Evolutionary conservation across 2,329 filamentous ascomycete species (phyloP).

Genomic region (Westerdykella aurantiaca): DNA sequence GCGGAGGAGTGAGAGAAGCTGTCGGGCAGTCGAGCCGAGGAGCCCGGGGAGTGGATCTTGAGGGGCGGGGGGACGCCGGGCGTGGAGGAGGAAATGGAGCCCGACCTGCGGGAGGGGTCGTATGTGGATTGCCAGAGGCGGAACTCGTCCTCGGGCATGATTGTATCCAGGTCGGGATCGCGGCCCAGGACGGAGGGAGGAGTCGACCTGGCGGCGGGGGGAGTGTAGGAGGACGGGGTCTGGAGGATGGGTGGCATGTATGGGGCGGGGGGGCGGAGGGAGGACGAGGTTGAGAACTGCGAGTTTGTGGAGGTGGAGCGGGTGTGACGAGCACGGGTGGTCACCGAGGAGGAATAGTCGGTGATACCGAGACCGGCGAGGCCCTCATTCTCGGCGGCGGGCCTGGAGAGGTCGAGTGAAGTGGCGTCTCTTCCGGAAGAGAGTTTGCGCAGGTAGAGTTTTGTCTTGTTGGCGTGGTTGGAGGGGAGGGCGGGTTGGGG

Average conservation of each 20-base stretch:
- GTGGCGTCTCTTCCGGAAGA: slow-evolving; percentile 45
- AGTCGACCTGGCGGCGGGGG: slow-evolving; percentile 47
- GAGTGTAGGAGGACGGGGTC: slow-evolving; percentile 50
- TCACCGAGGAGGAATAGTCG: slow-evolving; percentile 42
- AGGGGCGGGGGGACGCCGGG: slow-evolving; percentile 30
- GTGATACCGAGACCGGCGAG: slow-evolving; percentile 51
- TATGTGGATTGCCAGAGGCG: slow-evolving; percentile 34
- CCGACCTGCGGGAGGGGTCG: slow-evolving; percentile 39
- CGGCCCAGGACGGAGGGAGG: slow-evolving; percentile 46
- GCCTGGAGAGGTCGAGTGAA: slow-evolving; percentile 51
- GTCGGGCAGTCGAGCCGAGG: slow-evolving; percentile 42
- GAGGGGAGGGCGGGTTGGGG: slow-evolving; percentile 21
- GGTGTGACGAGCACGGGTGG: slow-evolving; percentile 44
- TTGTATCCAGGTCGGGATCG: slow-evolving; percentile 40
- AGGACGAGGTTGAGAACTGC: slow-evolving; percentile 48
- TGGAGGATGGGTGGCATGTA: slow-evolving; percentile 54
- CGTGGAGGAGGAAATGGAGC: slow-evolving; percentile 40
- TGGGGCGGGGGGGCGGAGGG: slow-evolving; percentile 45
- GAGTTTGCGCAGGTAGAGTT: slow-evolving; percentile 52
- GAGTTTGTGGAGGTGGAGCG: slow-evolving; percentile 53
- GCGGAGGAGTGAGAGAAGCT: slow-evolving; percentile 51
- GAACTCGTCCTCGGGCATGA: slow-evolving; percentile 45
- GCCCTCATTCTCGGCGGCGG: slow-evolving; percentile 50
- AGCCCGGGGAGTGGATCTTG: slow-evolving; percentile 35
- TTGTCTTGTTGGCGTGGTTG: slow-evolving; percentile 42